Conservation (phyloP, 2,329 filamentous ascomycete genomes). For the Fusarium continuum region DNA sequence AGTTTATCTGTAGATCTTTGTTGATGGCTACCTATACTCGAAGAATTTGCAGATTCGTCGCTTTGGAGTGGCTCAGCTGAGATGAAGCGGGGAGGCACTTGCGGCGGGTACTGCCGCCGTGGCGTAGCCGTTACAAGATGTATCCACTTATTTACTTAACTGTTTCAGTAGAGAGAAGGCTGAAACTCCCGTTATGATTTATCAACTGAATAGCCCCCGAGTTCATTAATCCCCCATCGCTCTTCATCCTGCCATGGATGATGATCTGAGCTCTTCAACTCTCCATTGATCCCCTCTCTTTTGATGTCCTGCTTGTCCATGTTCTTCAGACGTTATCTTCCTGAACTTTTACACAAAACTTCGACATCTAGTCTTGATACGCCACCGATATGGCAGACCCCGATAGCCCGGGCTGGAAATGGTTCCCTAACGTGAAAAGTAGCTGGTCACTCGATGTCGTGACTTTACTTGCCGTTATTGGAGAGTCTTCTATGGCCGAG, state of each 20-base stretch:
- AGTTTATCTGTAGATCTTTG: not conserved
- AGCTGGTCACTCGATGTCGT: constrained; percentile 69
- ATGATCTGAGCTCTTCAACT: not conserved
- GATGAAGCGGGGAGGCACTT: constrained; percentile 8
- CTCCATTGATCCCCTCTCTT: not conserved
- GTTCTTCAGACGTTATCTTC: not conserved
- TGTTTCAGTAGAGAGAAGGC: not conserved
- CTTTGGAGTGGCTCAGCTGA: constrained; percentile 11
- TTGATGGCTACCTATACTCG: too few relatives aligned
- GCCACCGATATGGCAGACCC: constrained; percentile 40
- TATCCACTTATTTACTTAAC: not conserved
- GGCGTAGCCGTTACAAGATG: constrained; percentile 15
- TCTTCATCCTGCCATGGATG: not conserved
- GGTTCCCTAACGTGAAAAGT: constrained; percentile 55
- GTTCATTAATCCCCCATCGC: not conserved
- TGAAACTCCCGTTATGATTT: constrained; percentile 5
- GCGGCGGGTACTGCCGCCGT: constrained; percentile 26
- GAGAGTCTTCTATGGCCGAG: constrained; percentile 66
- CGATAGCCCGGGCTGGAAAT: constrained; percentile 46
- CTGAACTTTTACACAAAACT: not conserved
- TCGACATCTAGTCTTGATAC: not conserved
- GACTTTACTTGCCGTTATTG: constrained; percentile 69
- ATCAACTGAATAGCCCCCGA: not conserved
- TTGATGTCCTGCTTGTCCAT: not conserved
- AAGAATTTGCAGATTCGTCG: not conserved